phyloP scores from a whole-genome alignment of 805 yeast genomes.

The Huiozyma sinensis region DNA sequence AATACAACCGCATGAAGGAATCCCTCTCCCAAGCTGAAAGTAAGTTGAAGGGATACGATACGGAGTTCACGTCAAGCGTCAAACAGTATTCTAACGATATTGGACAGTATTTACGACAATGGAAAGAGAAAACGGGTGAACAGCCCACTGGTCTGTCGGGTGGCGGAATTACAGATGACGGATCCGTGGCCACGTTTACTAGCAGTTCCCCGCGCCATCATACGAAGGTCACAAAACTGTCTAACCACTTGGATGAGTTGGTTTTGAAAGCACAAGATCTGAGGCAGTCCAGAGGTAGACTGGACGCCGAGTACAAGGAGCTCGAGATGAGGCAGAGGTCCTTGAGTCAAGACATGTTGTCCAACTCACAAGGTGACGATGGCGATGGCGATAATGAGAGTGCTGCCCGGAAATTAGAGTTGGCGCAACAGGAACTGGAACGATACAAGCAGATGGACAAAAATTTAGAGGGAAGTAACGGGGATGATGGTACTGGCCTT shows the following conservation, averaged over 20 bases:
- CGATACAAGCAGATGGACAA: constrained; percentile 47
- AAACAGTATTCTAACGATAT: constrained; percentile 22
- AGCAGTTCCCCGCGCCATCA: constrained; percentile 13
- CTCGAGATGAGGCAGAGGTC: constrained; percentile 23
- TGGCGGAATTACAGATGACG: constrained; percentile 2
- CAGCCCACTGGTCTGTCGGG: not conserved
- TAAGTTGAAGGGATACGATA: constrained; percentile 26
- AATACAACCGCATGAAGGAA: constrained; percentile 33
- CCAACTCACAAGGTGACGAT: constrained; percentile 33
- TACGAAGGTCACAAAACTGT: constrained; percentile 33
- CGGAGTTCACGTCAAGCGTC: constrained; percentile 24
- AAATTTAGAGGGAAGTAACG: constrained; percentile 52
- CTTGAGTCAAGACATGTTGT: constrained; percentile 15
- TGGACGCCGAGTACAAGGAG: constrained; percentile 23
- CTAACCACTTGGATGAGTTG: constrained; percentile 47
- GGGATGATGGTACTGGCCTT: constrained; percentile 30
- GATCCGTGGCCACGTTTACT: not conserved
- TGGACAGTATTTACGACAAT: constrained; percentile 19
- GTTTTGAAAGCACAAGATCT: constrained; percentile 37
- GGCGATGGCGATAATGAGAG: not conserved
- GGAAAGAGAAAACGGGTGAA: constrained; percentile 14
- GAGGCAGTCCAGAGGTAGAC: constrained; percentile 24
- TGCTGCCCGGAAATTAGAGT: constrained; percentile 51
- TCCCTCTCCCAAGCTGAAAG: constrained; percentile 36
- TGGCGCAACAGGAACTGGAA: constrained; percentile 62